Evolutionary conservation across 2,329 filamentous ascomycete species (phyloP).

Genomic region (Alternaria incomplexa): DNA sequence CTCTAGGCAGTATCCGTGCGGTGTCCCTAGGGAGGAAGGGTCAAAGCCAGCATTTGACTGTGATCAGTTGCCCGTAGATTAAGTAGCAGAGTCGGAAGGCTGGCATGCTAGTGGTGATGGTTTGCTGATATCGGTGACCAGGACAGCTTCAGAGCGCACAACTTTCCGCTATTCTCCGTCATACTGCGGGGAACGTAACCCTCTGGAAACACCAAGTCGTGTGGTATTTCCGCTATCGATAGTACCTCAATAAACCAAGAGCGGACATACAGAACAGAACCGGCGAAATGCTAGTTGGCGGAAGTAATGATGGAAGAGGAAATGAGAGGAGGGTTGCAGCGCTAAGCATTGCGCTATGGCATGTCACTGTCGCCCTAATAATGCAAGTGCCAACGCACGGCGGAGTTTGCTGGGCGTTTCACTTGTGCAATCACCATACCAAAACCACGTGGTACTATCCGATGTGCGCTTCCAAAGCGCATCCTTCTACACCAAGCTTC

Average conservation of each 20-base stretch:
- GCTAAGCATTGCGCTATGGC: conserved; percentile 20
- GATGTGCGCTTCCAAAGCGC: not conserved
- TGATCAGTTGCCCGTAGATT: not conserved
- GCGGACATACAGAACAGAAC: not conserved
- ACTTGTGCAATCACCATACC: conserved; percentile 6
- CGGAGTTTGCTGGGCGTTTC: conserved; percentile 20
- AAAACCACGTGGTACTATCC: not conserved
- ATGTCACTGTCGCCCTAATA: not conserved
- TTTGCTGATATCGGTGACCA: not conserved
- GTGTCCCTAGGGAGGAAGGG: not conserved
- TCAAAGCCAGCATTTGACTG: not conserved
- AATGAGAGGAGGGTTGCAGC: not conserved
- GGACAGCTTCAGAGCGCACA: not conserved
- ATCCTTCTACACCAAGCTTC: conserved; percentile 7
- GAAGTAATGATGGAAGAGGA: conserved; percentile 10
- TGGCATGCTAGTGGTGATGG: not conserved
- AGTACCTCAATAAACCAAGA: not conserved
- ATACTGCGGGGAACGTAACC: not conserved
- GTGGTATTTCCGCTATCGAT: not conserved
- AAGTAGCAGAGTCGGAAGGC: not conserved
- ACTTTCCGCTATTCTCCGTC: not conserved
- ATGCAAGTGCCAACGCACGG: conserved; percentile 2
- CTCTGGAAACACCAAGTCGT: not conserved
- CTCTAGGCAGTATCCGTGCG: not conserved
- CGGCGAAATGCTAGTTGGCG: conserved; percentile 18